Evolutionary conservation across 75 land plant species (phyloP), one percentile per base, ranked within the genome.

Genomic region (Pinus taeda): DNA sequence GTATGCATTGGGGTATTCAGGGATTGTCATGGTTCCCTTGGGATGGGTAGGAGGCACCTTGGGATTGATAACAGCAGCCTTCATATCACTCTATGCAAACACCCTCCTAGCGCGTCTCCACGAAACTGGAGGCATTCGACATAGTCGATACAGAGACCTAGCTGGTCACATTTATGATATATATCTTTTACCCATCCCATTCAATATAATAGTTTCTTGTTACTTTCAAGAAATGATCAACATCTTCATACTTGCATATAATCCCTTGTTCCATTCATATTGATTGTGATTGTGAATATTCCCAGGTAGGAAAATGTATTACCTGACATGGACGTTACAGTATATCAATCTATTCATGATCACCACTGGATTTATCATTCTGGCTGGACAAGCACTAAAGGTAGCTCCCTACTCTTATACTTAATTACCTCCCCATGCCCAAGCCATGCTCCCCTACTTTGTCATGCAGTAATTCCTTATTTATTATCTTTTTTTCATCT

Each of bases 71-170:
- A 60, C 75, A 18, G 94, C 90, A 1, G 88, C 88, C 2, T 78
- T 79, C 20, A 61, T 92, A 33, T 94, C 97, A 9, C 62, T 92
- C 18, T 90, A 94, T 79, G 94, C 95, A 60, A 94, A 86, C 78
- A 15, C 57, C 30, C 84, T 92, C 15, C 56, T 94, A 58, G 94
- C 92, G 18, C 79, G 86, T 58, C 89, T 94, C 36, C 97, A 94
- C 83, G 89, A 90, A 72, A 76, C 85, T 57, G 97, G 92, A 2
- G 96, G 96, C 12, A 93, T 80, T 75, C 81, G 96, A 57, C 94
- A 92, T 71, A 90, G 90, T 75, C 83, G 96, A 79, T 93, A 92
- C 83, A 86, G 96, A 60, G 95, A 94, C 81, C 89, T 94, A 73
- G 95, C 94, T 33, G 95, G 90, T 29, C 86, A 81, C 63, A 85